Evolutionary conservation across 2,329 filamentous ascomycete genomes (phyloP), one percentile per base, ranked within the genome.

Genomic region (Diaporthe sp.): DNA sequence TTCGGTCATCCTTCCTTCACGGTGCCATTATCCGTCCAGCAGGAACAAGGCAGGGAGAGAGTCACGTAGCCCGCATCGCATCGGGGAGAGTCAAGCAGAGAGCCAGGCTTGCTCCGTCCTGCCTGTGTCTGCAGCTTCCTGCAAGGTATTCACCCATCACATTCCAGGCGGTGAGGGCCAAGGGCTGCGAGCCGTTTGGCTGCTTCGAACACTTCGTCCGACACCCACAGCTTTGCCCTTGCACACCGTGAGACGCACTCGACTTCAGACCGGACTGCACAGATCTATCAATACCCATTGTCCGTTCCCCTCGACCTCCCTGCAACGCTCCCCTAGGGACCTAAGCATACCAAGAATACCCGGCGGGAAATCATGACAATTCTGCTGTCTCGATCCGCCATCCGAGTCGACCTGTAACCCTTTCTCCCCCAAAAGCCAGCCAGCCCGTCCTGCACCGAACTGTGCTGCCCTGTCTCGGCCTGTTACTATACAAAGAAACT

Each of bases 121-220:
- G 31, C 31, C 22, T 70, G 65, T 65, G 34, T 55, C 58, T 47
- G 67, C 75, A 65, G 77, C 77, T 79, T 79, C 73, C 73, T 76
- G 77, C 76, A 72, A 42, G 13, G 39, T 76, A 37, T 57, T 73
- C 55, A 76, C 77, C 76, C 78, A 79, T 78, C 80, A 80, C 78
- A 81, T 77, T 78, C 79, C 80, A 82, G 81, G 82, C 82, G 82
- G 82, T 83, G 82, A 83, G 79, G 77, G 63, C 42, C 58, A 55
- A 79, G 82, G 82, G 82, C 80, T 82, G 80, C 76, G 78, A 83
- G 82, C 81, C 82, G 82, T 83, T 83, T 83, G 82, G 82, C 79
- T 81, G 77, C 68, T 70, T 78, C 76, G 78, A 78, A 80, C 80
- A 80, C 77, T 76, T 77, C 78, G 78, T 79, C 79, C 71, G 74